phyloP scores from a whole-genome alignment of 768 basidiomycete species.

The Mycena haematopus region DNA sequence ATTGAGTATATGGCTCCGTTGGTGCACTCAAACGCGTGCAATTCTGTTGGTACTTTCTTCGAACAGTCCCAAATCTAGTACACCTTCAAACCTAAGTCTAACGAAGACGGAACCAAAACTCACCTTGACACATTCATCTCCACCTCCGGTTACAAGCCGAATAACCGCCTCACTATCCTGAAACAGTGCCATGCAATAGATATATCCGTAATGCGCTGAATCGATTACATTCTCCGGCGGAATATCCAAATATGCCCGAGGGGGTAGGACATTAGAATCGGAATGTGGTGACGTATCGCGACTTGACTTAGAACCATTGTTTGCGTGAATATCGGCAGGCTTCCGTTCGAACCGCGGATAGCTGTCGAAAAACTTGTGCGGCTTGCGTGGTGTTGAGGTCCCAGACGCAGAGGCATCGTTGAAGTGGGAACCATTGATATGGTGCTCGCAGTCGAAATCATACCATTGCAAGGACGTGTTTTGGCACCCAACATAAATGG shows the following conservation, averaged over 20 bases:
- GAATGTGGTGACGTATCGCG: constrained; percentile 40
- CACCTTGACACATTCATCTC: constrained; percentile 91
- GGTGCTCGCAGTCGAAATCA: constrained; percentile 52
- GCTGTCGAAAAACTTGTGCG: constrained; percentile 92
- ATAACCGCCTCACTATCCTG: constrained; percentile 36
- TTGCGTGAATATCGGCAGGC: constrained; percentile 72
- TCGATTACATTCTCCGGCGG: constrained; percentile 76
- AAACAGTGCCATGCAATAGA: constrained; percentile 76
- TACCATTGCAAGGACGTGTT: constrained; percentile 95
- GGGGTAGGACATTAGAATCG: constrained; percentile 34
- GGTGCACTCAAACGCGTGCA: constrained; percentile 73
- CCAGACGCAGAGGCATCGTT: constrained; percentile 38
- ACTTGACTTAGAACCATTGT: constrained; percentile 48
- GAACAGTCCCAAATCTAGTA: constrained; percentile 72
- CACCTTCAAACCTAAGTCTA: constrained; percentile 1
- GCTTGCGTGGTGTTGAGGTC: constrained; percentile 46
- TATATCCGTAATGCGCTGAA: constrained; percentile 93
- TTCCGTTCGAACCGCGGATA: constrained; percentile 76
- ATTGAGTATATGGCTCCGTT: constrained; percentile 88
- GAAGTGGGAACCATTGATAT: constrained; percentile 27
- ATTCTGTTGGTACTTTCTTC: constrained; percentile 48
- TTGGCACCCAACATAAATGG: constrained; percentile 88
- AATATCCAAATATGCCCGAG: constrained; percentile 57
- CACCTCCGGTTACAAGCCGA: constrained; percentile 84
- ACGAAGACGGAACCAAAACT: constrained; percentile 2